Conservation (phyloP, 768 basidiomycete genomes). For the Tricholoma terreum region DNA sequence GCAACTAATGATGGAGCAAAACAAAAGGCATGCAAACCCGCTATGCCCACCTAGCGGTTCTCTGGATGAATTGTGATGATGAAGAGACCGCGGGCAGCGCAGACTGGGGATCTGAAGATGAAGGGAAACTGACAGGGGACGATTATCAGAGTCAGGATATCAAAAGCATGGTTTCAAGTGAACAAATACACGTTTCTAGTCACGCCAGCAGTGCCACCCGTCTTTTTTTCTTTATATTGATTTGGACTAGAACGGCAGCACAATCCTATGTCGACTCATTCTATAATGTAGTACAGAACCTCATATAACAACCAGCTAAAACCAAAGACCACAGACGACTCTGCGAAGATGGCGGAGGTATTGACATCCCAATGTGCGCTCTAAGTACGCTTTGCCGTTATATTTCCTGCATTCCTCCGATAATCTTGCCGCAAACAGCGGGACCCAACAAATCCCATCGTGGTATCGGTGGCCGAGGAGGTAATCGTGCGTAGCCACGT, state of each 20-base stretch:
- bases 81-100: not conserved
- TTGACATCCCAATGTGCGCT: not conserved
- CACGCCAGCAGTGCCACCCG: conserved; percentile 10
- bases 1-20: conserved; percentile 1
- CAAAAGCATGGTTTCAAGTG: conserved; percentile 19
- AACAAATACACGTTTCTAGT: conserved; percentile 25
- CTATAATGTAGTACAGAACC: too few species aligned
- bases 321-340: not conserved
- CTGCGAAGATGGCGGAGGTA: not conserved
- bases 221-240: too few species aligned
- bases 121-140: conserved; percentile 15
- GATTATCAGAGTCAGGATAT: conserved; percentile 25
- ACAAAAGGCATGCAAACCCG: conserved; percentile 24
- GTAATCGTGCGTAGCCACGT: conserved; percentile 21
- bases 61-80: conserved; percentile 23
- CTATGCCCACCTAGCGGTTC: conserved; percentile 23
- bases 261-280: too few species aligned
- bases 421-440: not conserved
- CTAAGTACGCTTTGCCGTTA: not conserved
- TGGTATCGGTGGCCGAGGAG: conserved; percentile 23
- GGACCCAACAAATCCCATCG: conserved; percentile 21
- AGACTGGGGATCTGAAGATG: not conserved
- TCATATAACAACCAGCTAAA: not conserved
- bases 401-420: not conserved
- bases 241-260: not conserved